phyloP scores from a whole-genome alignment of 2,329 filamentous ascomycete genomes.

The Aspergillus sergii region DNA sequence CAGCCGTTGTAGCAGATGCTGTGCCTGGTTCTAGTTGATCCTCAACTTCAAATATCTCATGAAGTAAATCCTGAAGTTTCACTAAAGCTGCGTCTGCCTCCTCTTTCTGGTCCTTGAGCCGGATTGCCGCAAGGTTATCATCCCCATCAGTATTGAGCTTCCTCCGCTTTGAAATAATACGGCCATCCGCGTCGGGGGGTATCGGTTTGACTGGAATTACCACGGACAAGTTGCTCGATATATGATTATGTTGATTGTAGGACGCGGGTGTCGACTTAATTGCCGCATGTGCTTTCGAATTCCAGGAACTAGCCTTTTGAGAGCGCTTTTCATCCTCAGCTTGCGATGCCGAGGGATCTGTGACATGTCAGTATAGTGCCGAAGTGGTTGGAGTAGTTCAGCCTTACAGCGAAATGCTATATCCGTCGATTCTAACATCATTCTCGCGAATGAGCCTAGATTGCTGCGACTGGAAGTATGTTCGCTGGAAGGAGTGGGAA shows the following conservation, averaged over 20 bases:
- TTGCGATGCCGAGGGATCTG: conserved; percentile 39
- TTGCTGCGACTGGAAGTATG: conserved; percentile 28
- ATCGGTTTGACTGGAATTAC: conserved; percentile 51
- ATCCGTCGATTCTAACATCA: conserved; percentile 54
- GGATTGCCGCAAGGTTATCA: conserved; percentile 61
- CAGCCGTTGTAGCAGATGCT: conserved; percentile 39
- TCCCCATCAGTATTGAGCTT: conserved; percentile 60
- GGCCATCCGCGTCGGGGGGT: conserved; percentile 41
- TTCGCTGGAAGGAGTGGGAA: conserved; percentile 21
- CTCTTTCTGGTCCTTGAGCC: conserved; percentile 74
- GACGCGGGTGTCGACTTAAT: conserved; percentile 51
- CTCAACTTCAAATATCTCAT: conserved; percentile 76
- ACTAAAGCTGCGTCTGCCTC: conserved; percentile 74
- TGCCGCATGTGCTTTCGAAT: conserved; percentile 24
- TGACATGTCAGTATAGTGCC: conserved; percentile 18
- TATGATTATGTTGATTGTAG: conserved; percentile 23
- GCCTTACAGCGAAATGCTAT: conserved; percentile 48
- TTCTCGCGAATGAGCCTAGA: conserved; percentile 57
- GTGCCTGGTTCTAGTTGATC: conserved; percentile 65
- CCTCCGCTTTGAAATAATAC: conserved; percentile 38
- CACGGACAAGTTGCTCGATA: conserved; percentile 45
- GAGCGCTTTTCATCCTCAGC: conserved; percentile 22
- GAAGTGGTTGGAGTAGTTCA: not conserved
- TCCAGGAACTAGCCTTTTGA: conserved; percentile 26
- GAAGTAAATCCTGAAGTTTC: conserved; percentile 69